Conservation (phyloP, 371 early-diverging fungal genomes). For the Dinochytrium kinnereticum region DNA sequence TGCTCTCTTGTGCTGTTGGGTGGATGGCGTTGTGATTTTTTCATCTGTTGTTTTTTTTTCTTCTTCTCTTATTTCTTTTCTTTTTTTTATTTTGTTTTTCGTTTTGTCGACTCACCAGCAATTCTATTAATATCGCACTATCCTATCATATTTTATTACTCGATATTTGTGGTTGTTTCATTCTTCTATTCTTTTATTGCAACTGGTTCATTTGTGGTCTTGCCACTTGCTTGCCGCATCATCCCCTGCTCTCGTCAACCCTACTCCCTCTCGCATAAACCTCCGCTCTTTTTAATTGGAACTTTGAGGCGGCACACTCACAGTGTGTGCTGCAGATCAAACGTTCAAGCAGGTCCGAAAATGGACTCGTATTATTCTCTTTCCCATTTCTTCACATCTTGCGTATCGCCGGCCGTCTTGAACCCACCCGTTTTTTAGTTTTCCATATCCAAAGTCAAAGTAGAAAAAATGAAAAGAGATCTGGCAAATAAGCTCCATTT, state of each 20-base stretch:
- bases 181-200: background rate
- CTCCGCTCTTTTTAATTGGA: no score
- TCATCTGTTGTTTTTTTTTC: background rate
- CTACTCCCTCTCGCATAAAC: no score
- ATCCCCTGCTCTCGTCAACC: no score
- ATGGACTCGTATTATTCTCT: no score
- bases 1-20: conserved; percentile 15
- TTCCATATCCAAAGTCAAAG: background rate
- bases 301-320: no score
- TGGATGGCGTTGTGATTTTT: background rate
- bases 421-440: no score
- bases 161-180: background rate
- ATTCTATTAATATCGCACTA: background rate
- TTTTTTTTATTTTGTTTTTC: background rate
- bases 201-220: no score
- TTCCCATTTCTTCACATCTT: no score
- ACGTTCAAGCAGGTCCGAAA: no score
- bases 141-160: background rate
- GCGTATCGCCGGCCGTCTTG: no score
- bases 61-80: background rate
- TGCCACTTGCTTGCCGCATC: no score
- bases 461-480: background rate
- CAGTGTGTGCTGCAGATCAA: no score
- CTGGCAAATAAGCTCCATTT: background rate
- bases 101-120: background rate